Evolutionary conservation across 192 early-diverging fungal species (phyloP), one percentile per base, ranked within the genome.

Genomic region (Linnemannia elongata): DNA sequence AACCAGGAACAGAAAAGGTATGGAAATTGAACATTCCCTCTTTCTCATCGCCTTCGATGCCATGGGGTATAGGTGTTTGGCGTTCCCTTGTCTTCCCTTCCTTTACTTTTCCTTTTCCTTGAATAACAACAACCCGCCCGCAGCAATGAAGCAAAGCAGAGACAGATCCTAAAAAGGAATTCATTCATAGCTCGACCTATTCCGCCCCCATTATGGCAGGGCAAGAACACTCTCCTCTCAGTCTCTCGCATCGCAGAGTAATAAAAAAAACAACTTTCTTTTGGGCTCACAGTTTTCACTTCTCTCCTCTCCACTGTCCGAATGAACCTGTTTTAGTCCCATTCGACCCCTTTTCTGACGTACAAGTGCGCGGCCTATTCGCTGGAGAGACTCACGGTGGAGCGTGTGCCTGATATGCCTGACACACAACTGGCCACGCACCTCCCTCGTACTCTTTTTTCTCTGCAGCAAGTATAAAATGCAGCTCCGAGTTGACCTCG

Each of bases 141-240:
- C 30, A 66, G 60, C 30, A 66, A n/a, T 9, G 17, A 57, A 9
- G 22, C 22, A 2, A 52, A 52, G 49, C 2, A 17, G 49, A 52
- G 49, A 52, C 49, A 66, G 27, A 66, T 66, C 60, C 60, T 15
- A 66, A 66, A 33, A 66, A 33, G 60, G 60, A 66, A 12, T 33
- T 66, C 60, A 66, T 66, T 66, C 60, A 24, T 13, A 1, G 10
- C 35, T 66, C 60, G 30, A 4, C 12, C 60, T 10, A 66, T 66
- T 66, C 60, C 10, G 60, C 12, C n/a, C 60, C 60, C 60, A 66
- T 33, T 66, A 33, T 66, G 60, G 60, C 60, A 66, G 60, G 60
- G 60, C 60, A 66, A 66, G 27, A 33, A 66, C 17, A 52, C 49
- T 20, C 44, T 45, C 12, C 12, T n/a, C n/a, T n/a, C n/a, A n/a